These are phyloP conservation scores for Cladophialophora psammophila DNA, from an alignment of 2,329 filamentous ascomycete species.

Conservation along the genomic window DNA sequence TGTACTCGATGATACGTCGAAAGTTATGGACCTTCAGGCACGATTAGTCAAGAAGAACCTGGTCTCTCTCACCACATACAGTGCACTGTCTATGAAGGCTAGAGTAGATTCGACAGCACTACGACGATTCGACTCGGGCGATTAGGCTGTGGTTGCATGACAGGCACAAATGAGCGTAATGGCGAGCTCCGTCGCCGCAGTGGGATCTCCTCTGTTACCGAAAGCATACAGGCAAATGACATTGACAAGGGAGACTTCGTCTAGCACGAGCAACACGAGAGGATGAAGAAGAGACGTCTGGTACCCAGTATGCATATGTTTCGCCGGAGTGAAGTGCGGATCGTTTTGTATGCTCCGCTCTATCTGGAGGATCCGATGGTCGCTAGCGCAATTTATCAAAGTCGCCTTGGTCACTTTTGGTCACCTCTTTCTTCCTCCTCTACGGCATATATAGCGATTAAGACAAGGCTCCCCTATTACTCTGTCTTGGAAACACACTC, in stretches of 20 bases:
- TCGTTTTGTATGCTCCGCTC: not conserved
- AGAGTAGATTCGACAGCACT: not conserved
- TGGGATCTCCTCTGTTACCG: not conserved
- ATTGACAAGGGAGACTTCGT: not conserved
- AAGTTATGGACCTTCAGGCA: not conserved
- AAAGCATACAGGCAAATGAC: not conserved
- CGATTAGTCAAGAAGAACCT: not conserved
- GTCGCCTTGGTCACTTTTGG: not conserved
- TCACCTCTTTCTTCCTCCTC: not conserved
- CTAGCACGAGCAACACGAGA: not conserved
- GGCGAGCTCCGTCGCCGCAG: not conserved
- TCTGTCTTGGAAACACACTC: not conserved
- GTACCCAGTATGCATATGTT: too few relatives aligned
- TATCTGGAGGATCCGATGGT: not conserved
- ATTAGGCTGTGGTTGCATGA: not conserved
- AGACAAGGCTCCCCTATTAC: too few relatives aligned
- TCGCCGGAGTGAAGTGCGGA: not conserved
- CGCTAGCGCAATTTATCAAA: not conserved
- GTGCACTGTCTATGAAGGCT: not conserved
- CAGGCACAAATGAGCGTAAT: not conserved
- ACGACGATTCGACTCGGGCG: not conserved
- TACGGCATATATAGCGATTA: too few relatives aligned
- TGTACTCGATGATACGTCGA: not conserved
- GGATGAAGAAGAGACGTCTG: not conserved
- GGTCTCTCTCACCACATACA: not conserved